These are phyloP conservation scores for Avena insularis DNA, from an alignment of 176 grass and related monocot genomes.

Conservation along the genomic window DNA sequence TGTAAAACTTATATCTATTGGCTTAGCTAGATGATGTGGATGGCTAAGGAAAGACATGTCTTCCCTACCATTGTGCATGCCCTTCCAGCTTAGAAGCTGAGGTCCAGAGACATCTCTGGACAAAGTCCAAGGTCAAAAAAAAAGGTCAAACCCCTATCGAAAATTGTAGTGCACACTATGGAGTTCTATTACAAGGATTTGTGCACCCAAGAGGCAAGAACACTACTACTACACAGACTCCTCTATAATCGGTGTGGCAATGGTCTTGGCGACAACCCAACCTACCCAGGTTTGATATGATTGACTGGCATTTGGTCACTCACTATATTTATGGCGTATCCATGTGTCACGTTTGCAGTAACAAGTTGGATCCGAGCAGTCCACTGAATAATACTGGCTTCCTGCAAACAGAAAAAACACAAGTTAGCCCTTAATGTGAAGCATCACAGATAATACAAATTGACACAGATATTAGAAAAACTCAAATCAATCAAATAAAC, in stretches of 20 bases:
- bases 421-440: background rate
- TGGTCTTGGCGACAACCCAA: background rate
- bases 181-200: background rate
- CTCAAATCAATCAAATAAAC: background rate
- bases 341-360: background rate
- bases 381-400: background rate
- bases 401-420: slow-evolving; percentile 20
- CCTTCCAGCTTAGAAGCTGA: background rate
- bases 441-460: background rate
- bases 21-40: no score
- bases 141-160: background rate
- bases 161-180: background rate
- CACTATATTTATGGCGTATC: background rate
- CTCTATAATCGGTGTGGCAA: background rate
- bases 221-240: background rate
- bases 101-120: slow-evolving; percentile 1
- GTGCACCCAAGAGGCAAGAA: background rate
- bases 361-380: background rate
- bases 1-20: no score
- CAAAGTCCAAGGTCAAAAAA: background rate
- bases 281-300: background rate
- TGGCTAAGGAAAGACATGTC: no score
- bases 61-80: no score
- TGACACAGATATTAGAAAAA: background rate
- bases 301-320: background rate